Base-by-base conservation (phyloP, 106 monocot genomes). In the Alisma plantagoaquatica region DNA sequence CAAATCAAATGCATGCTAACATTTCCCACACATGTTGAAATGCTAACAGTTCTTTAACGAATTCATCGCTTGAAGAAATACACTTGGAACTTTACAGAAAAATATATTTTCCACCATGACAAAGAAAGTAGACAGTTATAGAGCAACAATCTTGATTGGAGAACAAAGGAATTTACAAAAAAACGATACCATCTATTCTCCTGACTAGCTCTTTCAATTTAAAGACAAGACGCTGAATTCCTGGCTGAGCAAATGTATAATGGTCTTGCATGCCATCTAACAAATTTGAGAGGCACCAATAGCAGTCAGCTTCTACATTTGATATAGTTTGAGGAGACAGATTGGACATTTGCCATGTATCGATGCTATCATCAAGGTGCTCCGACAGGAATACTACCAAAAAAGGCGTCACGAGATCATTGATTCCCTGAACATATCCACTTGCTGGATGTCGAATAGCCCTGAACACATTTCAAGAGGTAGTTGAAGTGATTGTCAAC, bases 201-300 rank as follows among this genome's bases (percentile, higher is more conserved):
- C 81, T 60, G 59, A 96, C 89, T 0, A 96, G 76, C 51, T 96
- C 96, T 56, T 89, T 89, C 56, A 96, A 43, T 57, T 77, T 88
- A 53, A 96, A 96, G 29, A 96, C 96, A 65, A 96, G 84, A 30
- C 96, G 83, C 43, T 96, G 96, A 63, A 96, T 96, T 57, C 96
- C 96, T 55, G 96, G 96, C 60, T 96, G 96, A 66, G 96, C 96
- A 78, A 96, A 96, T 27, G 96, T 96, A 58, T 96, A 96, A 59
- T 96, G 88, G 56, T 96, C 96, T 57, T 96, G 96, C 89, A 96
- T 96, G 6, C 96, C 96, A 79, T 96, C 96, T 29, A 96, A 81
- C 54, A 96, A 72, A 70, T 96, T 89, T 27, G 96, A 96, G 5
- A 96, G 84, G 64, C 96, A 89, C 96, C 96, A 96, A 78, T 96